Base-by-base conservation (phyloP, 176 grass and related monocot species). In the Ensete ventricosum region DNA sequence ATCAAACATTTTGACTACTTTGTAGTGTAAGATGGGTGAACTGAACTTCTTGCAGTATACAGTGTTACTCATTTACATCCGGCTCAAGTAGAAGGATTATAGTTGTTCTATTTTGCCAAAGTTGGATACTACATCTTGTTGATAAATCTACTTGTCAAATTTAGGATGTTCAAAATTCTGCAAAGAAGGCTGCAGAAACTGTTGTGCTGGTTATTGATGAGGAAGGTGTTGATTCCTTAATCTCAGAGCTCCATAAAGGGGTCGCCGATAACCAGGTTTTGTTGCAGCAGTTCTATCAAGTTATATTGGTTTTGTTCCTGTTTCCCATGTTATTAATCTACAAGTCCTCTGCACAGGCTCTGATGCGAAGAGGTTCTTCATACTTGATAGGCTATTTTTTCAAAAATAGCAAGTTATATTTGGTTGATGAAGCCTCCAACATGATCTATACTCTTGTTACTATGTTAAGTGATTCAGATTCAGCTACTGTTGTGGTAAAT, bases 341-440 rank as follows among this genome's bases (percentile, higher is more conserved):
- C 19, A 43, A 43, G 3, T 34, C 70, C 58, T 88, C 20, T 49
- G 9, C 64, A 23, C 85, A 98, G 94, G 90, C 88, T 85, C 87
- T 87, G 58, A 89, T 93, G 88, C 84, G 95, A 76, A 87, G 82
- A 55, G 90, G 95, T 66, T 87, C 94, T 69, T 80, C 87, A 71
- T 91, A 93, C 77, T 76, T 98, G 58, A 91, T 98, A 62, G 95
- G 95, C 74, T 98, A 91, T 75, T 84, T 98, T 54, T 98, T 93
- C 74, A 93, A 93, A 87, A 87, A 91, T 62, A 87, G 90, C 78
- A 98, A 98, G 76, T 69, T 93, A 54, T 89, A 98, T 93, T 82
- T 98, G 82, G 86, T 83, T 55, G 90, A 98, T 77, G 95, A 98
- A 81, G 90, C 86, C 79, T 67, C 84, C 22, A 83, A 89, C 77